Percentiles rank a stretch among this genome's conserved stretches.
Evolutionary conservation across 2,329 filamentous ascomycete genomes (phyloP).

Genomic region (Epichloe typhina): DNA sequence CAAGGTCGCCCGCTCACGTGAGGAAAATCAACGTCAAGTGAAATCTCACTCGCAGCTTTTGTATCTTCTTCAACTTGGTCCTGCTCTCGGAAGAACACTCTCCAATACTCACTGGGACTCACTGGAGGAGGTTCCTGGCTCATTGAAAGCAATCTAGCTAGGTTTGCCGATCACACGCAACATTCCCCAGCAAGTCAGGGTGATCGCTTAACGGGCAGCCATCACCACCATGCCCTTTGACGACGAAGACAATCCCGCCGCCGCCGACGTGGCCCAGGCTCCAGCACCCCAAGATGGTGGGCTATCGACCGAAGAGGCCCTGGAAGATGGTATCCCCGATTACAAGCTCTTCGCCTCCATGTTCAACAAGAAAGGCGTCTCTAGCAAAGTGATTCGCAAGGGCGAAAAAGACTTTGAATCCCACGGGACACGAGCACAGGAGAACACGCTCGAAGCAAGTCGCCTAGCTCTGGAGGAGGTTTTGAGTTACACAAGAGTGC

Average conservation of each 20-base stretch:
- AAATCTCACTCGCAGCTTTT: not conserved
- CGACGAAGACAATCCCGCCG: constrained; percentile 28
- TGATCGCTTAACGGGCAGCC: not conserved
- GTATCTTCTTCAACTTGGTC: not conserved
- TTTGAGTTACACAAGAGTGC: constrained; percentile 61
- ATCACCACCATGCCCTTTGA: constrained; percentile 25
- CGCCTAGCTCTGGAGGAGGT: constrained; percentile 83
- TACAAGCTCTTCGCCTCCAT: constrained; percentile 58
- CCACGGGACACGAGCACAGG: constrained; percentile 75
- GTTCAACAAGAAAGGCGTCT: constrained; percentile 36
- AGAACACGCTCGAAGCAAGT: constrained; percentile 64
- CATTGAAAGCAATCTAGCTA: not conserved
- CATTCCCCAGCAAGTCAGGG: not conserved
- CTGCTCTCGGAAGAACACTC: not conserved
- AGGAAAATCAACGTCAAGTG: not conserved
- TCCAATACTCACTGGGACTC: not conserved
- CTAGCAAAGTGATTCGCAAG: constrained; percentile 61
- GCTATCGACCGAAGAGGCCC: constrained; percentile 38
- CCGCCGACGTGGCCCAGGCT: constrained; percentile 8
- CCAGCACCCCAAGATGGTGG: constrained; percentile 15
- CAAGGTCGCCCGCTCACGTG: no score
- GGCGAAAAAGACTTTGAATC: constrained; percentile 97
- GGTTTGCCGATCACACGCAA: no score
- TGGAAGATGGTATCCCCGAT: constrained; percentile 74
- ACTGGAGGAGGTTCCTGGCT: not conserved